These are phyloP conservation scores for Trichoderma afroharzianum DNA, from an alignment of 2,329 filamentous ascomycete species.

Conservation along the genomic window DNA sequence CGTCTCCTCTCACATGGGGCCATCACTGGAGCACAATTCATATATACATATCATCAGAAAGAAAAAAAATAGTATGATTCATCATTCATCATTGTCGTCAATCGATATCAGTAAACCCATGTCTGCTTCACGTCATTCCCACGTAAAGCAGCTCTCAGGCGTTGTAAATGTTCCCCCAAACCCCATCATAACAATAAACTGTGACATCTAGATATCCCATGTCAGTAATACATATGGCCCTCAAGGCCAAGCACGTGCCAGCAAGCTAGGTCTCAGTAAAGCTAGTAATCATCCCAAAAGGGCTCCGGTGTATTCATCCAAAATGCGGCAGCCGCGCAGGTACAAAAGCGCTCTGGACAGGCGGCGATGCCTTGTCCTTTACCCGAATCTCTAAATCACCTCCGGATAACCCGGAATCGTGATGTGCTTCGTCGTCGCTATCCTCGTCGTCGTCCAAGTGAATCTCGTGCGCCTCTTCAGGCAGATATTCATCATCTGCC, in stretches of 20 bases:
- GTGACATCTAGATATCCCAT: conserved; percentile 1
- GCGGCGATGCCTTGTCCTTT: conserved; percentile 18
- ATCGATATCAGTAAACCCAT: background rate
- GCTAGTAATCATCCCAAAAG: background rate
- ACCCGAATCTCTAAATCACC: conserved; percentile 27
- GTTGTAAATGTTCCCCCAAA: background rate
- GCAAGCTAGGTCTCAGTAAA: background rate
- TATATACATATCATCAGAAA: background rate
- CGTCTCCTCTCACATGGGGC: background rate
- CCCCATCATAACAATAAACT: background rate
- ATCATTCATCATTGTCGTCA: background rate
- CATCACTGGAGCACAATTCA: background rate
- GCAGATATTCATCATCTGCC: conserved; percentile 30
- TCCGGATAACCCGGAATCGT: conserved; percentile 2
- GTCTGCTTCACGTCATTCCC: background rate
- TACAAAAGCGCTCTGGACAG: conserved; percentile 42
- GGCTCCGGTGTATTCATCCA: conserved; percentile 30
- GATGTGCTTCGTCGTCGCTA: background rate
- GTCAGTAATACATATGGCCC: conserved; percentile 11
- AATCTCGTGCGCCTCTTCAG: conserved; percentile 6
- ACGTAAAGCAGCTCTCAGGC: background rate
- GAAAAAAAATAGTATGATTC: background rate
- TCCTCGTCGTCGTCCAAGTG: background rate
- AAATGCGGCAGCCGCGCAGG: conserved; percentile 58
- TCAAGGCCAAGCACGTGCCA: background rate